Base-by-base conservation (phyloP, 208 protist genomes). In the Trypanosoma brucei region DNA sequence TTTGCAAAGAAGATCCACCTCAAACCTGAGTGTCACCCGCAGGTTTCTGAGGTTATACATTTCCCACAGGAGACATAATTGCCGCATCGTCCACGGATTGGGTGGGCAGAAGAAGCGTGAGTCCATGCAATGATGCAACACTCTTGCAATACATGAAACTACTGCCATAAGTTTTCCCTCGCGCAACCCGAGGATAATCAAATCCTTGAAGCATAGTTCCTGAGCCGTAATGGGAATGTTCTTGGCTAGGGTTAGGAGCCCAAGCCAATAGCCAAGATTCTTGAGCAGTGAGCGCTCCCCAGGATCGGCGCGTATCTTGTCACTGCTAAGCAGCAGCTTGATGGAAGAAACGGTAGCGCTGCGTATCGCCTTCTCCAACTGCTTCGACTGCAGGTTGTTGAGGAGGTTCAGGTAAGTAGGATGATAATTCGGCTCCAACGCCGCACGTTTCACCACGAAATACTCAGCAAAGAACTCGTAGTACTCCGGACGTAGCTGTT, bases 351-450 rank as follows among this genome's bases (percentile, higher is more conserved):
- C 86, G n/a, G 94, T 97, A 14, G 91, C 84, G 30, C 62, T 63
- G 9, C 92, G 85, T 51, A 98, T 68, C 3, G 79, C 72, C 38
- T 76, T 79, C n/a, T 97, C 79, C 34, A 98, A 76, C 7, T 92
- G 85, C 67, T 72, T 79, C 9, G 77, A 86, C 55, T 88, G 68
- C 51, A 98, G 65, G 56, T 83, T 84, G 3, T 78, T 72, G 52
- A 98, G 61, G 13, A 98, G 78, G 13, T 87, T 67, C 34, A 92
- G 72, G 78, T 98, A 99, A 46, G 98, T 81, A 42, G 38, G 55
- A 70, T 99, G 97, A 82, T 98, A 98, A 84, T 99, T 99, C 5
- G 95, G 93, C 82, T 99, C 98, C 11, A 98, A 84, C n/a, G 91
- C 84, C 1, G 95, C 97, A 38, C 98, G 96, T 75, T 99, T 99